Base-by-base conservation (phyloP, 192 early-diverging fungal species). In the Coemansia umbellata region DNA sequence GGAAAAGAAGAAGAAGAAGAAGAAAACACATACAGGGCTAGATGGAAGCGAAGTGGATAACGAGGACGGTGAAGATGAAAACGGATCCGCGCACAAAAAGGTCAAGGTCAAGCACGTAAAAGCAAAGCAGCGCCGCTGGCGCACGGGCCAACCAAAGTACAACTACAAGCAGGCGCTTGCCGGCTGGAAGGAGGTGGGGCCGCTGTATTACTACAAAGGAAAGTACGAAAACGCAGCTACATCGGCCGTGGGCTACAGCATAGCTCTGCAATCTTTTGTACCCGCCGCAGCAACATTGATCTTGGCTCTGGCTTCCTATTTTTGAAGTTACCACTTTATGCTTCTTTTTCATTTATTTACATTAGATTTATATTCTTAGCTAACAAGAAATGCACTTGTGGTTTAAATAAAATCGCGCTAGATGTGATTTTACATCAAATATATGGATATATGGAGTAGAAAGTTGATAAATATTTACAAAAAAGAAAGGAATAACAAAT, bases 111-210 rank as follows among this genome's bases (percentile, higher is more conserved):
- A 74, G 55, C 71, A 74, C 27, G 53, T 74, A 3, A 32, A 74
- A 49, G 71, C 71, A 26, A 63, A 59, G 37, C 53, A 61, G 52
- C 59, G 60, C 31, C 55, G 39, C 49, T 74, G 71, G 71, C 71
- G 71, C 32, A 74, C 60, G 17, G 71, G 71, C 15, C 63, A 63
- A 43, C 60, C 64, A 35, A 60, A 63, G 41, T 74, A 74, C 56
- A 45, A 74, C 39, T 74, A 74, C 43, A 56, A 63, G 15, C 50
- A 74, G 47, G 58, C 71, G 0, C 35, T 74, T 27, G 56, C 60
- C 8, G 71, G 63, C 8, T 74, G 71, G 71, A 74, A 74, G 49
- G 60, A 66, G 7, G 71, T 67, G 14, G 71, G 71, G 4, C 71
- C 71, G 8, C 39, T 67, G 32, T 74, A 74, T 19, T 74, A 74